Base-by-base conservation (phyloP, 2,329 filamentous ascomycete genomes). In the Verticillium isaacii region DNA sequence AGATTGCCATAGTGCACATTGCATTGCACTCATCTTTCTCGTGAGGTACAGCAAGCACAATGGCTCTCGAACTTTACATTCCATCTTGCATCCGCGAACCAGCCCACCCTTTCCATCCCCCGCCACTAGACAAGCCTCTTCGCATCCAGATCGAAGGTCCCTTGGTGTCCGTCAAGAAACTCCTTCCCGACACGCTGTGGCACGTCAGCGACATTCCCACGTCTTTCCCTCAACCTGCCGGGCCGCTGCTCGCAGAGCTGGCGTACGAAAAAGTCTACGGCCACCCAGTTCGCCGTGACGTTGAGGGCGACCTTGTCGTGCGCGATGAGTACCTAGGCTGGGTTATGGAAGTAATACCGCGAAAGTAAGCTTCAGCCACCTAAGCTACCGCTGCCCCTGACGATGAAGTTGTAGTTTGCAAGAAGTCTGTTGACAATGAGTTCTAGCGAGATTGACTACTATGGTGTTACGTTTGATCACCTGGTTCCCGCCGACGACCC, bases 401-500 rank as follows among this genome's bases (percentile, higher is more conserved):
- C 7, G 8, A n/a, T 23, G n/a, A 50, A 4, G 4, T 11, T 50
- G n/a, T 9, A 12, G 2, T 50, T 19, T 50, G 34, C 34, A 36
- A 36, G 34, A 12, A 19, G 34, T 34, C 34, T 57, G 12, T 12
- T 19, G 25, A 15, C 25, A 6, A 57, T 19, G 15, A 34, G 55
- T 6, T 23, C 55, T n/a, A 23, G 55, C 14, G 55, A 57, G 55
- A 15, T 37, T 23, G 32, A 77, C 67, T 76, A 76, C 62, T 77
- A 78, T 60, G 71, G 74, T 37, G 72, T 78, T 56, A 77, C 74
- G n/a, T 79, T 79, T 65, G 74, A 78, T 64, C 70, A 78, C 61
- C 67, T 73, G 36, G 73, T 78, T 57, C 72, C 73, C 5, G 25
- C 61, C 8, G 65, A 75, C 54, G 71, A 79, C 57, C 37, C 37